phyloP scores from a whole-genome alignment of 139 green algal genomes.

The Deuterostichococcus epilithicus region DNA sequence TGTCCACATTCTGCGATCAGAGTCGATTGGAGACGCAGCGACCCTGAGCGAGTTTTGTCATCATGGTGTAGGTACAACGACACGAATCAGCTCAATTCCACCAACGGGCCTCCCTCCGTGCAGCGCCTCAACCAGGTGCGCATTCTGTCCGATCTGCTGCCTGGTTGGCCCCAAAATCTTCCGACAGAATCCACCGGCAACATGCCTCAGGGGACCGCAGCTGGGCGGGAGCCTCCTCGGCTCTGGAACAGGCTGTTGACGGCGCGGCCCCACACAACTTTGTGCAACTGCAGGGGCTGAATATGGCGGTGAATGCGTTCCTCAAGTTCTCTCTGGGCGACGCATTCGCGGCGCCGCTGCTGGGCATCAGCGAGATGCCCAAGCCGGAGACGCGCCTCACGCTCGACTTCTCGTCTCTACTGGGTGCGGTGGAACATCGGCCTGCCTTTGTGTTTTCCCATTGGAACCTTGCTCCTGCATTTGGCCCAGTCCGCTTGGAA shows the following conservation, averaged over 20 bases:
- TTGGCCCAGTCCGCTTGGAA: too few species aligned
- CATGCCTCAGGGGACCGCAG: too few species aligned
- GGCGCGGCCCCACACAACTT: too few species aligned
- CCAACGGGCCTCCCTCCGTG: constrained; percentile 12
- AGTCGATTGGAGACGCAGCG: too few species aligned
- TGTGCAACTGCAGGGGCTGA: constrained; percentile 32
- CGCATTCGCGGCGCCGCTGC: constrained; percentile 19
- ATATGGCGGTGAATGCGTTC: constrained; percentile 46
- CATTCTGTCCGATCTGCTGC: not conserved
- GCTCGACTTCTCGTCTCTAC: constrained; percentile 71
- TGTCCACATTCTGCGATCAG: too few species aligned
- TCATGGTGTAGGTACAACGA: constrained; percentile 33
- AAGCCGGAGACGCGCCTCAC: constrained; percentile 47
- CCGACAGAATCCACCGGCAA: too few species aligned
- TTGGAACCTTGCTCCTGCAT: too few species aligned
- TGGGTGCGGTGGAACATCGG: constrained; percentile 43
- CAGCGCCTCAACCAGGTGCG: constrained; percentile 28
- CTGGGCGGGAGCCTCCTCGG: too few species aligned
- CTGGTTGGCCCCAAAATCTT: too few species aligned
- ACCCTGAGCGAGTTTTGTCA: too few species aligned
- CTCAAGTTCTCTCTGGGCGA: constrained; percentile 21
- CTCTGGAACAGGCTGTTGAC: too few species aligned
- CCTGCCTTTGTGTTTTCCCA: too few species aligned
- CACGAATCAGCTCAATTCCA: constrained; percentile 16
- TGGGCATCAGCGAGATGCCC: constrained; percentile 55